These are phyloP conservation scores for Leishmania arabica DNA, from an alignment of 208 protist species.

Conservation along the genomic window DNA sequence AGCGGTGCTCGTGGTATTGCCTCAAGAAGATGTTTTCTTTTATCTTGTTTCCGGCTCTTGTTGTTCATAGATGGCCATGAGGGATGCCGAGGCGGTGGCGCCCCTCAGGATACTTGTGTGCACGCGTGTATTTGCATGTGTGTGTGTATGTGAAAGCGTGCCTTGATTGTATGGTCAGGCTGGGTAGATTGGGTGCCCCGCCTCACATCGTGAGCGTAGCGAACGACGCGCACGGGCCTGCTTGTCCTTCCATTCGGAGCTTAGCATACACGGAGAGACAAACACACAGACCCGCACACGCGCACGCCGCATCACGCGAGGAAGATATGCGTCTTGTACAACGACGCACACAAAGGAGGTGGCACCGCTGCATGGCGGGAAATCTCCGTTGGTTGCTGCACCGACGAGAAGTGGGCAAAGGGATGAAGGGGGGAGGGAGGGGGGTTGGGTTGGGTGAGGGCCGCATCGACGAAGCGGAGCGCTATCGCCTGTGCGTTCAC, in stretches of 20 bases:
- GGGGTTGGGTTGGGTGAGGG: background rate
- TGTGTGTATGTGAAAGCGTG: background rate
- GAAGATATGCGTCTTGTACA: background rate
- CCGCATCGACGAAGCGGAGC: background rate
- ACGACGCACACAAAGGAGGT: background rate
- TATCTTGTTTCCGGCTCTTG: background rate
- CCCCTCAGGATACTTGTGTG: background rate
- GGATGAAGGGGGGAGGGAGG: background rate
- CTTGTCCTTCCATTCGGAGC: no score
- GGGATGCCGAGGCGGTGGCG: background rate
- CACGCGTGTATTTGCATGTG: background rate
- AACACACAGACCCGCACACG: background rate
- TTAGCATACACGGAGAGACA: background rate
- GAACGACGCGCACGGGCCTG: background rate
- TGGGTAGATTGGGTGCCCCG: background rate
- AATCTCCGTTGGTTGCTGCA: background rate
- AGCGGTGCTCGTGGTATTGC: no score
- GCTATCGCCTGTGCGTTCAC: background rate
- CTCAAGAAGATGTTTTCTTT: background rate
- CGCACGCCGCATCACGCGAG: conserved; percentile 1
- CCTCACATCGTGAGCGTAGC: background rate
- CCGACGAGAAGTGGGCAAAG: background rate
- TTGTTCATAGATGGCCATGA: background rate
- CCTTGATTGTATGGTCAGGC: background rate
- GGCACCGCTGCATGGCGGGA: background rate